These are phyloP conservation scores for Apiospora kogelbergensis DNA, from an alignment of 2,329 filamentous ascomycete genomes.

Conservation along the genomic window DNA sequence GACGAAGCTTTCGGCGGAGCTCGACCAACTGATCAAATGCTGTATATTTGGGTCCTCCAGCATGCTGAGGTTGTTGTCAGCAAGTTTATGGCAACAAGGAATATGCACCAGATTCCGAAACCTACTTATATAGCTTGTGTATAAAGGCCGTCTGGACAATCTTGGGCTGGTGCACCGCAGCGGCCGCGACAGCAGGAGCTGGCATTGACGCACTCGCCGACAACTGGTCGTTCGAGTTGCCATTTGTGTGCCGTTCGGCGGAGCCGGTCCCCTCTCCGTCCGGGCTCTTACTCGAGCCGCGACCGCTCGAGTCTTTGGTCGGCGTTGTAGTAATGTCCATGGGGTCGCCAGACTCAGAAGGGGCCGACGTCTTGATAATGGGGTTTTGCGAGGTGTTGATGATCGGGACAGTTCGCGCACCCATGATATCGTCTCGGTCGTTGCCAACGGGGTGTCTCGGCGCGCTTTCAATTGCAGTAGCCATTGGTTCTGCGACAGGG, in stretches of 20 bases:
- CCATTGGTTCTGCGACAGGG: constrained; percentile 46
- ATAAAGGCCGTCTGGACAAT: constrained; percentile 98
- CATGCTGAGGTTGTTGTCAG: constrained; percentile 59
- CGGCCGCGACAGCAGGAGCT: constrained; percentile 59
- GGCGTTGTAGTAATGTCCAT: constrained; percentile 63
- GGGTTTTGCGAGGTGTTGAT: constrained; percentile 46
- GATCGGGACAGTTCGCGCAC: constrained; percentile 57
- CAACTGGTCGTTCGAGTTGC: constrained; percentile 38
- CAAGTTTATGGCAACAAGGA: not conserved
- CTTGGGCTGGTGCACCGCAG: constrained; percentile 88
- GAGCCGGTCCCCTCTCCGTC: constrained; percentile 41
- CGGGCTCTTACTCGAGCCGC: constrained; percentile 44
- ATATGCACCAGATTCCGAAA: constrained; percentile 4
- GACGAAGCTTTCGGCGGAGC: constrained; percentile 92
- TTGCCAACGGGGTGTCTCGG: constrained; percentile 43
- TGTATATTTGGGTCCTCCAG: constrained; percentile 90
- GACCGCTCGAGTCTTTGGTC: constrained; percentile 44
- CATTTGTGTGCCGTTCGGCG: constrained; percentile 29
- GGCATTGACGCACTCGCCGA: constrained; percentile 43
- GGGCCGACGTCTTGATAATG: constrained; percentile 58
- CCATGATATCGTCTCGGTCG: constrained; percentile 45
- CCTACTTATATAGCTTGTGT: constrained; percentile 97
- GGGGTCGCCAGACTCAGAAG: constrained; percentile 53
- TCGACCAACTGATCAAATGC: constrained; percentile 95
- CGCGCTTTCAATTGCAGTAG: constrained; percentile 51